Evolutionary conservation across 192 early-diverging fungal genomes (phyloP).

Genomic region (Mortierella hygrophila): DNA sequence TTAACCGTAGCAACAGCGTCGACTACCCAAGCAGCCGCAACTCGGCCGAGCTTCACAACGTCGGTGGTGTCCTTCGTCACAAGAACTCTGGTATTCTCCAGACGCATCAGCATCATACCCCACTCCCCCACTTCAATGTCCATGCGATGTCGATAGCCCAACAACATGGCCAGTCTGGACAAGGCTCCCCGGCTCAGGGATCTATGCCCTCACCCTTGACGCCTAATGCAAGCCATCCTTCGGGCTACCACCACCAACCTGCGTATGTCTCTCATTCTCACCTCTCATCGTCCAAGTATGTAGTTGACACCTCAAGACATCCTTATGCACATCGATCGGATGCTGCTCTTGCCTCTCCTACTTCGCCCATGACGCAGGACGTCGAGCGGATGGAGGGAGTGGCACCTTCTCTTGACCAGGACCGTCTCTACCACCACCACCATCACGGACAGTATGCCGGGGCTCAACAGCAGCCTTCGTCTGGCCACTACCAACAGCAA

Average conservation of each 20-base stretch:
- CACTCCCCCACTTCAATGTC: conserved; percentile 48
- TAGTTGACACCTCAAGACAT: conserved; percentile 9
- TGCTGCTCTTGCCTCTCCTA: conserved; percentile 37
- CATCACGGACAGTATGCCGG: background rate
- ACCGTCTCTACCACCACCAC: conserved; percentile 6
- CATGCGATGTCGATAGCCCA: background rate
- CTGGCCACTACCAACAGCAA: conserved; percentile 9
- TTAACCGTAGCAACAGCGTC: conserved; percentile 34
- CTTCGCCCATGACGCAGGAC: conserved; percentile 52
- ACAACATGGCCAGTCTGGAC: background rate
- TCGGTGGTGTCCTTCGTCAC: conserved; percentile 26
- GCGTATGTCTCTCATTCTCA: background rate
- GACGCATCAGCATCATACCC: conserved; percentile 51
- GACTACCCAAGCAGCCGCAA: conserved; percentile 23
- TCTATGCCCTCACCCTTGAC: conserved; percentile 30
- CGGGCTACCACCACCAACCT: conserved; percentile 15
- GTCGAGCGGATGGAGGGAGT: conserved; percentile 52
- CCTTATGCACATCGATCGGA: conserved; percentile 6
- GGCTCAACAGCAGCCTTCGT: conserved; percentile 6
- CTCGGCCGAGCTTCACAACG: conserved; percentile 12
- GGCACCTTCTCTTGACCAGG: conserved; percentile 2
- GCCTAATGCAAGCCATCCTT: conserved; percentile 11
- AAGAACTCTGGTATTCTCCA: conserved; percentile 45
- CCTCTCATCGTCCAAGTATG: background rate
- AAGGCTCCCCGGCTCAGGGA: background rate